Percentiles rank a stretch among this genome's conserved stretches.
Evolutionary conservation across 305 asterid species (phyloP).

Genomic region (Fraxinus ornus): DNA sequence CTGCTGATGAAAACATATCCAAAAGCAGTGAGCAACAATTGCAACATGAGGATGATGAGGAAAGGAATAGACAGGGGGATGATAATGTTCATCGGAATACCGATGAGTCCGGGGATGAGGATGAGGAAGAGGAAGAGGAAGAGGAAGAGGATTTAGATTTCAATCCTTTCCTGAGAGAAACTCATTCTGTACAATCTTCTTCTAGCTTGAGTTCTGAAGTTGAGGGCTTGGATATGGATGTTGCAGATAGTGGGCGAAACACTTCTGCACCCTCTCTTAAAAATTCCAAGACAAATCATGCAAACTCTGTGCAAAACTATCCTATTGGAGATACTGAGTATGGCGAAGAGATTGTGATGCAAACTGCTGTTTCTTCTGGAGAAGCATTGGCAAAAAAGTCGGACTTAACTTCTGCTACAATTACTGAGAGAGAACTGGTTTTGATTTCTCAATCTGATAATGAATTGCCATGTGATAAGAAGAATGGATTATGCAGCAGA

Average conservation of each 20-base stretch:
- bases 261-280: slow-evolving; percentile 28
- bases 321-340: slow-evolving; percentile 48
- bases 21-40: slow-evolving; percentile 25
- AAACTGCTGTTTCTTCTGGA: slow-evolving; percentile 35
- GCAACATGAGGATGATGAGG: slow-evolving; percentile 35
- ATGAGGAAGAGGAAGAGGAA: slow-evolving; percentile 49
- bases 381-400: slow-evolving; percentile 27
- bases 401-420: slow-evolving; percentile 10
- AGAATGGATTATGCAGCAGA: slow-evolving; percentile 32
- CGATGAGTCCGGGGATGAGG: slow-evolving; percentile 32
- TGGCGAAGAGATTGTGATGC: slow-evolving; percentile 58
- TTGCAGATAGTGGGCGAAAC: slow-evolving; percentile 52
- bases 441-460: slow-evolving; percentile 37
- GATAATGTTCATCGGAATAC: slow-evolving; percentile 28
- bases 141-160: slow-evolving; percentile 95
- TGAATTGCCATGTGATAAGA: slow-evolving; percentile 36
- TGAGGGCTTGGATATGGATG: slow-evolving; percentile 73
- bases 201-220: slow-evolving; percentile 90
- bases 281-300: slow-evolving; percentile 26
- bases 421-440: slow-evolving; percentile 29
- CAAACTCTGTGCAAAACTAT: slow-evolving; percentile 24
- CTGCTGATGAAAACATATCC: slow-evolving; percentile 29
- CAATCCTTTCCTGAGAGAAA: slow-evolving; percentile 69
- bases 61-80: slow-evolving; percentile 32
- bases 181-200: slow-evolving; percentile 66